Evolutionary conservation across 257 asterid genomes (phyloP), one percentile per base, ranked within the genome.

Genomic region (Solanum neorickii): DNA sequence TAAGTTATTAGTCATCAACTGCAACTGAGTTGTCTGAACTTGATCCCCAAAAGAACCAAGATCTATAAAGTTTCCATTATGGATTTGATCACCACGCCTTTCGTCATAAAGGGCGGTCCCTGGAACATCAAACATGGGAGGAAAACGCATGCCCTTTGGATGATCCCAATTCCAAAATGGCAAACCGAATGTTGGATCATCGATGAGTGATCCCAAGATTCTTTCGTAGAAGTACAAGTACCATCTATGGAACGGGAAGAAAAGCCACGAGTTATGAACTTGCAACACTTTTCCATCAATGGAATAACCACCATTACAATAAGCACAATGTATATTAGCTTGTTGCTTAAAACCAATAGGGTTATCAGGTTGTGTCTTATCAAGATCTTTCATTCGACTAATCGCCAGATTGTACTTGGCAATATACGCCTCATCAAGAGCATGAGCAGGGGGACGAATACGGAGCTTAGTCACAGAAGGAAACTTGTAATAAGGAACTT

Each of bases 321-420:
- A 88, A 86, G 92, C 92, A 35, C 92, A 90, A 56, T 90, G 92
- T 23, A 90, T 47, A 14, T 83, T 86, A 27, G 92, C 92, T 88
- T 90, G 92, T 84, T 88, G 90, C 7, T 2, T 41, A 59, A 90
- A 86, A 12, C 59, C 88, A 13, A 89, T 84, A 0, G 92, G 92
- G 8, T 91, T 14, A 13, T 4, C 0, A 68, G 77, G 41, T 3
- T 70, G 6, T 15, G 6, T 16, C 5, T 5, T 37, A 5, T 83
- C 86, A 37, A 59, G 74, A 5, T 56, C 33, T 29, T 33, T 83
- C 86, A 83, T 83, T 52, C 23, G 12, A 1, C 62, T 44, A 77
- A 25, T 42, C 18, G 77, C 87, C 6, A 42, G 12, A 4, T 84
- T 6, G 87, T 84, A 65, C 87, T 84, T 84, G 15, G 65, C 87